Conservation (phyloP, 306 rosid genomes). For the Corylus avellana region DNA sequence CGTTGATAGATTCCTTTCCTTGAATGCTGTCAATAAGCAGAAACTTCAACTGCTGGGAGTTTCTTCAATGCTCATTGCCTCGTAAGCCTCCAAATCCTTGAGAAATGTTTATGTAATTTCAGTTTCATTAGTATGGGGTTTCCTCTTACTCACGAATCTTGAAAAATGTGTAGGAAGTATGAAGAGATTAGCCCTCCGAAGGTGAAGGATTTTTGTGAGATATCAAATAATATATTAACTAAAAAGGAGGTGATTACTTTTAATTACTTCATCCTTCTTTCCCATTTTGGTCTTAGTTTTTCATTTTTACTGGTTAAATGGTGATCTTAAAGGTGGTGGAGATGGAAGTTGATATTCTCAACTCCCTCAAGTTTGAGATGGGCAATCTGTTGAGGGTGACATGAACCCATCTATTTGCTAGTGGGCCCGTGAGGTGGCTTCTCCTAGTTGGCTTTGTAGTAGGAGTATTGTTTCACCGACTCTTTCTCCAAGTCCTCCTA, state of each 20-base stretch:
- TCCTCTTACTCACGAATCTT: background rate
- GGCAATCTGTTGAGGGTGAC: too few relatives aligned
- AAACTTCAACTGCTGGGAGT: slow-evolving; percentile 74
- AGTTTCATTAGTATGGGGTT: background rate
- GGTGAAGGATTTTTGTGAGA: slow-evolving; percentile 13
- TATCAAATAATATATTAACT: slow-evolving; percentile 68
- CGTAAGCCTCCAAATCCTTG: slow-evolving; percentile 51
- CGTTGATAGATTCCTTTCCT: slow-evolving; percentile 66
- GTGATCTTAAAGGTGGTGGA: slow-evolving; percentile 51
- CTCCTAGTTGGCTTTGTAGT: too few relatives aligned
- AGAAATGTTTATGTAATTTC: too few relatives aligned
- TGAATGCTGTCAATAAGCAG: slow-evolving; percentile 42
- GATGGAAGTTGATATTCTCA: slow-evolving; percentile 87
- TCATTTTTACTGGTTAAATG: background rate
- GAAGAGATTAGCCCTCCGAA: slow-evolving; percentile 59
- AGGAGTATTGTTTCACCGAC: too few relatives aligned
- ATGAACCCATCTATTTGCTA: too few relatives aligned
- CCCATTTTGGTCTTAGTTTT: background rate
- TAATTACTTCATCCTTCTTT: background rate
- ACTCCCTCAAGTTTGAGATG: slow-evolving; percentile 68
- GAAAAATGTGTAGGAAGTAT: slow-evolving; percentile 51
- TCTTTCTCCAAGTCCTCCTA: too few relatives aligned
- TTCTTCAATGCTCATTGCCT: slow-evolving; percentile 78
- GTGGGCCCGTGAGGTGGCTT: too few relatives aligned
- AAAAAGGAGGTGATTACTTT: slow-evolving; percentile 56